Evolutionary conservation across 495 filamentous ascomycete species (phyloP), one percentile per base, ranked within the genome.

Genomic region (Poronia punctata): DNA sequence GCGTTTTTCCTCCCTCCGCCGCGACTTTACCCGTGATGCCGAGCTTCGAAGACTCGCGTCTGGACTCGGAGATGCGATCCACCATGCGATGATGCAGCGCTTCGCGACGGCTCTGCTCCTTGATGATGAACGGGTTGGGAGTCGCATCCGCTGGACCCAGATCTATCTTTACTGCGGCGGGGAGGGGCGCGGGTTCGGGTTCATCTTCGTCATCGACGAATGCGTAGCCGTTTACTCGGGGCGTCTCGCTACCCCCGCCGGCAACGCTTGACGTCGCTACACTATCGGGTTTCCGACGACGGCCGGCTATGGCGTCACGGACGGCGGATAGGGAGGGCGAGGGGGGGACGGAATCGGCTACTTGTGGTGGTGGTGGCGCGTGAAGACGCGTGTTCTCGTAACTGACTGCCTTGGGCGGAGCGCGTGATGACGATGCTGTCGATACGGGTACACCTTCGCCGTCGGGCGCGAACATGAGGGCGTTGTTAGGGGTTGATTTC

Each of bases 41-140:
- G 32, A 61, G 49, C 45, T 64, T 63, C 4, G 66, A 57, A 12
- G 64, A 66, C 5, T 56, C 60, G 15, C 85, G 72, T 54, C 86
- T 89, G 9, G 71, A 79, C 59, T 82, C 81, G 1, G 81, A 80
- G 0, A 84, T 83, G 34, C 77, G 75, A 41, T 97, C 92, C 4
- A 98, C 93, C 80, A 98, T 88, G 12, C 82, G 78, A 54, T 90
- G 79, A 62, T 93, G 92, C 9, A 96, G 67, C 38, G 77, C 77
- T 62, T 98, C 92, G 9, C 93, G 70, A 55, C 74, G 80, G 43
- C 86, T 79, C 24, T 80, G 78, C 50, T 88, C 78, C 23, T 75
- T 65, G 33, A 98, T 79, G 28, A 81, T 75, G 57, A 98, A 98
- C 2, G 89, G 89, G 40, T 89, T 88, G 0, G 79, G 77, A 0